phyloP scores from a whole-genome alignment of 2,329 filamentous ascomycete species.

The Sclerotinia borealis region DNA sequence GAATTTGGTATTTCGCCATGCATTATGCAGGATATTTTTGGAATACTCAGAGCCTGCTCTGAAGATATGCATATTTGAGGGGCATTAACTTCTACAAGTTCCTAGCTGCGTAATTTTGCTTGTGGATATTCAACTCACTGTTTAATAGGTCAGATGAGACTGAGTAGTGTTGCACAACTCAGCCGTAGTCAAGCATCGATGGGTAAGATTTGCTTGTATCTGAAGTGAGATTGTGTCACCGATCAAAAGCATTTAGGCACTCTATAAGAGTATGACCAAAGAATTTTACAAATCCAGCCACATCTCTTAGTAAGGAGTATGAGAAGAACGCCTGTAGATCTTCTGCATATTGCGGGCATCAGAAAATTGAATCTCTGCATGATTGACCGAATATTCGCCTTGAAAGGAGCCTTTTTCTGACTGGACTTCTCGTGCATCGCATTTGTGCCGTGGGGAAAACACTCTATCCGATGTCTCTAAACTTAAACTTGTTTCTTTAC shows the following conservation, averaged over 20 bases:
- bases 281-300: constrained; percentile 1
- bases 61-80: background rate
- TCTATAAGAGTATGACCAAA: background rate
- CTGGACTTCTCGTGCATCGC: background rate
- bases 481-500: background rate
- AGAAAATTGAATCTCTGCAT: constrained; percentile 10
- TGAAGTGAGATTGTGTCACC: background rate
- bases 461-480: background rate
- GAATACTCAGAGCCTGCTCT: background rate
- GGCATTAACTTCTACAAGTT: background rate
- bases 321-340: background rate
- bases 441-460: background rate
- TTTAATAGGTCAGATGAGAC: background rate
- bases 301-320: constrained; percentile 1
- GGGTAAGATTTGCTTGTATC: background rate
- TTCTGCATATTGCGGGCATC: constrained; percentile 5
- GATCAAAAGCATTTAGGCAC: background rate
- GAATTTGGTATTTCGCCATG: background rate
- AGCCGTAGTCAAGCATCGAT: background rate
- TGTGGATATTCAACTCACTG: background rate
- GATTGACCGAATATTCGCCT: constrained; percentile 2
- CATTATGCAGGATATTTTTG: constrained; percentile 3
- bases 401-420: background rate
- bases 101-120: background rate
- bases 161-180: background rate